phyloP scores from a whole-genome alignment of 345 rosid species.

The Eucalyptus lansdowneana region DNA sequence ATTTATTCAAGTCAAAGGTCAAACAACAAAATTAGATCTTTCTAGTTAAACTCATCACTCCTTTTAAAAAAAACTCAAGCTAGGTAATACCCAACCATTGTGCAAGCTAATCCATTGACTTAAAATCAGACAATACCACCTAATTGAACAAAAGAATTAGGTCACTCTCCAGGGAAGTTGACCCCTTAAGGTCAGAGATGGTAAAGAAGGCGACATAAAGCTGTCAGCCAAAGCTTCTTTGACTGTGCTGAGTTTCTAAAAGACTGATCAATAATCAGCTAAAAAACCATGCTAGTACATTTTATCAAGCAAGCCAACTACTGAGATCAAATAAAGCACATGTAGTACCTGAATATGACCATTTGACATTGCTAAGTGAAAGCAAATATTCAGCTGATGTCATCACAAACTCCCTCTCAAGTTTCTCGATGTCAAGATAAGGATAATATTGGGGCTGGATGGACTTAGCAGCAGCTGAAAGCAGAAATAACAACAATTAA shows the following conservation, averaged over 20 bases:
- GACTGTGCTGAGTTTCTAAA: neutral
- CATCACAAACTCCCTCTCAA: slow-evolving; percentile 69
- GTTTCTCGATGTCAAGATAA: slow-evolving; percentile 53
- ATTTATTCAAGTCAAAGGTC: neutral
- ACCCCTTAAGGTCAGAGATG: neutral
- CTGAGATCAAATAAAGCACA: neutral
- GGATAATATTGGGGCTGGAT: slow-evolving; percentile 21
- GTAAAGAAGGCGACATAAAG: neutral
- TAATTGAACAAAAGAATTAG: neutral
- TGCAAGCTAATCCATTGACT: neutral
- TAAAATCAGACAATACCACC: neutral
- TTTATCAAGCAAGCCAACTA: neutral
- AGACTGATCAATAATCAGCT: neutral
- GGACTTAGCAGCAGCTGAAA: slow-evolving; percentile 28
- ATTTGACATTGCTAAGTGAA: slow-evolving; percentile 47
- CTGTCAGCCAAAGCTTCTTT: neutral
- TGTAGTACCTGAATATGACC: slow-evolving; percentile 55
- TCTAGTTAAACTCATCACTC: neutral
- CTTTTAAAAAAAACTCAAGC: neutral
- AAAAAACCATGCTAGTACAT: neutral
- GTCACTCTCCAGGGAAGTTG: neutral
- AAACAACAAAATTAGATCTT: neutral
- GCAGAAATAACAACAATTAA: neutral
- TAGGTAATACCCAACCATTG: neutral
- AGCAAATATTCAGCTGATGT: slow-evolving; percentile 81